These are phyloP conservation scores for Xerocomus brunneocitrinus DNA, from an alignment of 768 basidiomycete species.

Conservation along the genomic window DNA sequence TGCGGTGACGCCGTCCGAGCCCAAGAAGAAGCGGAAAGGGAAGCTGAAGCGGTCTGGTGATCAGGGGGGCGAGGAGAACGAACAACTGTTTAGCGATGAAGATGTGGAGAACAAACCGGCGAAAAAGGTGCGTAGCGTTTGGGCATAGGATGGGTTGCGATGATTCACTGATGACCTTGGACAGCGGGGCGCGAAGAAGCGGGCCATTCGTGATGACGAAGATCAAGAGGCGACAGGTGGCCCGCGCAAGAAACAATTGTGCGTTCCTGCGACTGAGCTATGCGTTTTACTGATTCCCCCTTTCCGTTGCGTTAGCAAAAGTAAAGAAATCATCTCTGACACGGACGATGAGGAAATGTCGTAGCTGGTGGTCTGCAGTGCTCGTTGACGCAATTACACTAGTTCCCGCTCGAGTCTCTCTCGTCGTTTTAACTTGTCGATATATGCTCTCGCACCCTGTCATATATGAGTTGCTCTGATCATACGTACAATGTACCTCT, in stretches of 20 bases:
- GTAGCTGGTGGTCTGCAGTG: constrained; percentile 27
- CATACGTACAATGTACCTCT: background rate
- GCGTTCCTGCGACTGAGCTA: constrained; percentile 23
- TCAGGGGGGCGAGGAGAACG: constrained; percentile 55
- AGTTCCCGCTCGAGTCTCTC: background rate
- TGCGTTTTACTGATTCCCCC: background rate
- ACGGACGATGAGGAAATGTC: constrained; percentile 78
- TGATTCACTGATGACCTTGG: background rate
- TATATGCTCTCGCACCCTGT: background rate
- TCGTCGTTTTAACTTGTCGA: background rate
- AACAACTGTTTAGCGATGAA: constrained; percentile 65
- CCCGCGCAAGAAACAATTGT: constrained; percentile 79
- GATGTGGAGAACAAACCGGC: constrained; percentile 54
- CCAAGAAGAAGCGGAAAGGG: constrained; percentile 76
- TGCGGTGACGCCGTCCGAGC: constrained; percentile 32
- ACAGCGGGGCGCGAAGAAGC: constrained; percentile 58
- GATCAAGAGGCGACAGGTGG: constrained; percentile 58
- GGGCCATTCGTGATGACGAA: constrained; percentile 75
- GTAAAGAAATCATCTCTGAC: constrained; percentile 82
- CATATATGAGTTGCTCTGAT: background rate
- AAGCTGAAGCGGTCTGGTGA: constrained; percentile 56
- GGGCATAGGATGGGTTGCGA: background rate
- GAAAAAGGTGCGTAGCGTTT: constrained; percentile 53
- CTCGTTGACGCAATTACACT: background rate
- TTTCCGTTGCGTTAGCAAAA: constrained; percentile 55